Percentiles rank a stretch among this genome's conserved stretches.
Evolutionary conservation across 2,329 filamentous ascomycete species (phyloP).

Genomic region (Pseudogymnoascus sp.): DNA sequence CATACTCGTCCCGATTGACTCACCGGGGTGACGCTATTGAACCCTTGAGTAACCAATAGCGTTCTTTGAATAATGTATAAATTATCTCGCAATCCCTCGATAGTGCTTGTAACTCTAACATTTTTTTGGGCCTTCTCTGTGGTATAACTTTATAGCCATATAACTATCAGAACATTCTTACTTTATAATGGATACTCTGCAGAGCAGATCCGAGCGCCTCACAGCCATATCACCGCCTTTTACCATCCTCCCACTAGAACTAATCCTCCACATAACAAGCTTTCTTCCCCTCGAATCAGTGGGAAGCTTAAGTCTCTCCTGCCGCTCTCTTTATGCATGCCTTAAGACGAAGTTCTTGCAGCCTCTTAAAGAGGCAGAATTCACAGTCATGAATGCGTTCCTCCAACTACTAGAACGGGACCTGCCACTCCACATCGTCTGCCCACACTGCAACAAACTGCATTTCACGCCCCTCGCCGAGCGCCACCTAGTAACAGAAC

Average conservation of each 20-base stretch:
- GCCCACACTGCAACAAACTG: slow-evolving; percentile 13
- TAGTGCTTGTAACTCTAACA: no score
- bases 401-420: slow-evolving; percentile 14
- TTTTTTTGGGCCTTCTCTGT: not conserved
- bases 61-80: no score
- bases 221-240: not conserved
- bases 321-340: slow-evolving; percentile 2
- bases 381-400: slow-evolving; percentile 5
- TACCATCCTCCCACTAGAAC: slow-evolving; percentile 14
- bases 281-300: slow-evolving; percentile 12
- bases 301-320: slow-evolving; percentile 11
- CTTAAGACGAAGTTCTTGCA: slow-evolving; percentile 10
- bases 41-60: not conserved
- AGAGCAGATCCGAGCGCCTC: not conserved
- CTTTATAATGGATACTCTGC: not conserved
- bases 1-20: not conserved
- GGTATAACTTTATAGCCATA: not conserved
- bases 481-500: not conserved
- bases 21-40: not conserved
- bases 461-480: slow-evolving; percentile 12
- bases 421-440: slow-evolving; percentile 12
- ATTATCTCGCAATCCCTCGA: no score
- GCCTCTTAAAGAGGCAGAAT: slow-evolving; percentile 12
- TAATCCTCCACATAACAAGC: slow-evolving; percentile 12
- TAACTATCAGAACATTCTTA: not conserved